Conservation (phyloP, 345 rosid genomes). For the Melaleuca alternifolia region DNA sequence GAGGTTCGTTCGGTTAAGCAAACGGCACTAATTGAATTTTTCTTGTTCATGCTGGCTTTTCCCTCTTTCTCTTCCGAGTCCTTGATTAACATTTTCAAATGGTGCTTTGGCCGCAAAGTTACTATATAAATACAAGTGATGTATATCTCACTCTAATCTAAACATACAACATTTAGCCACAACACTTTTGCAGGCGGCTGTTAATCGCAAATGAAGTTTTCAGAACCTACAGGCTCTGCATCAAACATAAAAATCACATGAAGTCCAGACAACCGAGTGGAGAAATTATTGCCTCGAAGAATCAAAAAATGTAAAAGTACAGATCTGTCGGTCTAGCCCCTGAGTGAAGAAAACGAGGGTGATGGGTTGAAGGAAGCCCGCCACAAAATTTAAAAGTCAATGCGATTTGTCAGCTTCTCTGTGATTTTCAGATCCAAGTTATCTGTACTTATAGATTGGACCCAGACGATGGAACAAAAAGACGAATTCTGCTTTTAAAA, state of each 20-base stretch:
- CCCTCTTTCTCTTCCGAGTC: not conserved
- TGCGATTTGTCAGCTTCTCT: not conserved
- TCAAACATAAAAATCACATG: not conserved
- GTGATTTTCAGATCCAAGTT: not conserved
- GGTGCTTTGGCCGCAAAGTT: not conserved
- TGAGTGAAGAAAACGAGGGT: accelerated
- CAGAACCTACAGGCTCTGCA: not conserved
- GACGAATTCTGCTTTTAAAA: not conserved
- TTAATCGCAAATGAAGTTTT: not conserved
- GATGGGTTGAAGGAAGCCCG: not conserved
- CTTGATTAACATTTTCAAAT: not conserved
- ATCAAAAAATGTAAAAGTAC: not conserved
- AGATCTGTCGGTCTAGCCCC: not conserved
- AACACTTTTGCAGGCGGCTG: not conserved
- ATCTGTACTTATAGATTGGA: not conserved
- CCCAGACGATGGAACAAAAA: not conserved
- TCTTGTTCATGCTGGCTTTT: not conserved
- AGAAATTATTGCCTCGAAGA: not conserved
- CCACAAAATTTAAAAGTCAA: not conserved
- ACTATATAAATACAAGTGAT: not conserved
- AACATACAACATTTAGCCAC: not conserved
- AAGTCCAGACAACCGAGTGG: not conserved
- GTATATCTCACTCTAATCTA: not conserved
- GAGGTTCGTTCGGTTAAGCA: not conserved
- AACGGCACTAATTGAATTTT: not conserved